Base-by-base conservation (phyloP, 2,329 filamentous ascomycete genomes). In the Aureobasidium pullulans region DNA sequence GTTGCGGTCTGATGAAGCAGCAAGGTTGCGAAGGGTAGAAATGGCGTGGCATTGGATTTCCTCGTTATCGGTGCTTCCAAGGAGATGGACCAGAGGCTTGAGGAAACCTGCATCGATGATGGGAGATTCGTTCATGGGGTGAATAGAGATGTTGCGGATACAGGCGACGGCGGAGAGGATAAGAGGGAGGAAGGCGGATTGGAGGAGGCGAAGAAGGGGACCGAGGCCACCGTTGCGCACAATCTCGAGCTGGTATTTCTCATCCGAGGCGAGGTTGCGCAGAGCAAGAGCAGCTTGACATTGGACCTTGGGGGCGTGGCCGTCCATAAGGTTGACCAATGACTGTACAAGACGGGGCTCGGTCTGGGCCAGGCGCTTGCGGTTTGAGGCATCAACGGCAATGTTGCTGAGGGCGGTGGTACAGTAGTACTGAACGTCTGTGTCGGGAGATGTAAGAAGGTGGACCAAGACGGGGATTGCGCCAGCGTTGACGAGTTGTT, bases 11-110 rank as follows among this genome's bases (percentile, higher is more conserved):
- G 93, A 97, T 75, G 92, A 97, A 59, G 94, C 94, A 6, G 94
- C 94, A 61, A 99, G 81, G 69, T 99, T 99, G 64, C 94, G 86
- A 50, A 99, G 81, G 0, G 94, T 99, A 5, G 94, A 97, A 65
- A 99, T 99, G 60, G 94, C 94, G 70, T 99, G 94, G 71, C 94
- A 99, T 72, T 99, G 94, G 54, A 99, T 99, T 72, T 99, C 94
- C 73, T 99, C 94, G 70, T 96, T 96, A 67, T 97, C 93, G 0
- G 92, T 96, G 9, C 91, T 95, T 54, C 94, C 93, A 7, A 99
- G 82, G 1, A 99, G 81, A 65, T 97, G 92, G 28, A 99, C 94
- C 59, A 99, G 77, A 0, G 94, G 94, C 71, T 91, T 92, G 62
- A 99, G 76, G 74, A 99, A 99, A 61, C 93, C 94, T 42, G 93